phyloP scores from a whole-genome alignment of 1,284 basidiomycete genomes.

The Ceratobasidium sp. region DNA sequence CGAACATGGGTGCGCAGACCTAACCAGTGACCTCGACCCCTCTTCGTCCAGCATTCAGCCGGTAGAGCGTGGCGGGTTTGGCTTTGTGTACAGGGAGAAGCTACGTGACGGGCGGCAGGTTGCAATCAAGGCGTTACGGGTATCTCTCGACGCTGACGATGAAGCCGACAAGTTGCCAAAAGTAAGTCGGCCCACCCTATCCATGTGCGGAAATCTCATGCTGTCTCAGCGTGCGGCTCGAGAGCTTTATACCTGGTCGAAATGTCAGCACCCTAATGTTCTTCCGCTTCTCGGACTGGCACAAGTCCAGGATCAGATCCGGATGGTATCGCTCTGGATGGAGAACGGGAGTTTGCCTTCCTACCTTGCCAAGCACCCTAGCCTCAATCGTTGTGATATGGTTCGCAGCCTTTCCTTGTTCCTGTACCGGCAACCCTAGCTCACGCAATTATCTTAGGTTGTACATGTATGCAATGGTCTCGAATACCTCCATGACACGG shows the following conservation, averaged over 20 bases:
- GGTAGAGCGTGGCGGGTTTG: not conserved
- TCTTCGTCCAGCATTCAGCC: not conserved
- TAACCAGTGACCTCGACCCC: not conserved
- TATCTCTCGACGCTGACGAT: not conserved
- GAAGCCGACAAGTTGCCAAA: not conserved
- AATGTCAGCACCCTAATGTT: constrained; percentile 14
- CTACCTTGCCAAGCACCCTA: not conserved
- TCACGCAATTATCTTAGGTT: not conserved
- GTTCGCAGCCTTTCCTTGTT: not conserved
- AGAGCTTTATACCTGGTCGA: constrained; percentile 17
- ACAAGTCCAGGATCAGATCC: not conserved
- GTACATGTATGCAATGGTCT: constrained; percentile 4
- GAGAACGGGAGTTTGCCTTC: constrained; percentile 6
- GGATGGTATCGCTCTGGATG: no score
- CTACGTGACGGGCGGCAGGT: not conserved
- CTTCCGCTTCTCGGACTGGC: constrained; percentile 9
- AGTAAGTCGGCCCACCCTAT: not conserved
- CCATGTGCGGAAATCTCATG: not conserved
- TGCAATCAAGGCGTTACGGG: constrained; percentile 12
- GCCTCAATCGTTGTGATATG: not conserved
- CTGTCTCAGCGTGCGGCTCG: not conserved
- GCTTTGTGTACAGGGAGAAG: not conserved
- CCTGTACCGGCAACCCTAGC: not conserved
- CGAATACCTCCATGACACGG: not conserved
- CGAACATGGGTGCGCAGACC: constrained; percentile 9